Evolutionary conservation across 441 rosid genomes (phyloP).

Genomic region (Arabidopsis lyrata): DNA sequence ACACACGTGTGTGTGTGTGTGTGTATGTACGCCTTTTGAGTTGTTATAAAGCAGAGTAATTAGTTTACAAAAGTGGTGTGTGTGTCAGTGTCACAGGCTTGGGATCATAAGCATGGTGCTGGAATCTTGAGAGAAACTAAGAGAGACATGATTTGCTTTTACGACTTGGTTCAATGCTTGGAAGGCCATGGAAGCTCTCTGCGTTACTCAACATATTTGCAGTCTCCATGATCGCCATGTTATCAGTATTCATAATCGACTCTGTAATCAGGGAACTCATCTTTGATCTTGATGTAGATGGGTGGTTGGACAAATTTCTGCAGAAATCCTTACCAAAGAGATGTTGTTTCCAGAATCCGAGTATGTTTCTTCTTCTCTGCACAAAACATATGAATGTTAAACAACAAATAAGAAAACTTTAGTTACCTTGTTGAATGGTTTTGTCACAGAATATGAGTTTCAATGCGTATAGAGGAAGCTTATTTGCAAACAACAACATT

Average conservation of each 20-base stretch:
- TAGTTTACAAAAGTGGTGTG: constrained; percentile 10
- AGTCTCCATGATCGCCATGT: constrained; percentile 45
- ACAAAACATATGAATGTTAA: neutral
- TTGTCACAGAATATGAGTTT: constrained; percentile 51
- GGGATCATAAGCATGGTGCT: constrained; percentile 72
- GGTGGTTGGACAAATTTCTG: constrained; percentile 42
- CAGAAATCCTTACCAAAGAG: constrained; percentile 32
- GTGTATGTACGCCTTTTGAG: neutral
- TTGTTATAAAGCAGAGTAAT: constrained; percentile 4
- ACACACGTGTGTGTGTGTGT: constrained; percentile 32
- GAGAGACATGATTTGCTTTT: constrained; percentile 68
- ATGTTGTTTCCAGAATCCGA: constrained; percentile 44
- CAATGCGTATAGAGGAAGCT: constrained; percentile 60
- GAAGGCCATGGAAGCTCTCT: constrained; percentile 78
- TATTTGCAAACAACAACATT: constrained; percentile 8
- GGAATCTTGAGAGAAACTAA: constrained; percentile 65
- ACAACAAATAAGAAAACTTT: too few relatives aligned
- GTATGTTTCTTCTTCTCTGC: constrained; percentile 38
- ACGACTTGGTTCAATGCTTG: constrained; percentile 70
- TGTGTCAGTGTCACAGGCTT: constrained; percentile 47
- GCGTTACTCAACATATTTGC: constrained; percentile 60
- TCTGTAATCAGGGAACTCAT: neutral
- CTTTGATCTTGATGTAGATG: constrained; percentile 43
- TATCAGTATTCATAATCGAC: too few relatives aligned
- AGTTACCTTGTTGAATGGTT: constrained; percentile 15